phyloP scores from a whole-genome alignment of 2,329 filamentous ascomycete genomes.

The Blastomyces emzantsi region DNA sequence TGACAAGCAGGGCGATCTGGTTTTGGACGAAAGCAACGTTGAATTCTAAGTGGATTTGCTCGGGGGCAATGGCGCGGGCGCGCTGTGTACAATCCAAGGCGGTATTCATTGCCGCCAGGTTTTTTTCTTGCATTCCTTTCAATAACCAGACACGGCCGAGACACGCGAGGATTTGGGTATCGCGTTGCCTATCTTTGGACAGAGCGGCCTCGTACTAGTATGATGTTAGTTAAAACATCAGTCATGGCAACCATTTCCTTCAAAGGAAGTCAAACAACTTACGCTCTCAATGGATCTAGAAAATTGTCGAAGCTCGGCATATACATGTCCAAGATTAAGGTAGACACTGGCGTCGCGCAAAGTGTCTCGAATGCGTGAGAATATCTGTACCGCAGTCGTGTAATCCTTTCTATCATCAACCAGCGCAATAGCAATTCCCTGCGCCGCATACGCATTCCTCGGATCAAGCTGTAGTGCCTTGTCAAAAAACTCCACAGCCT shows the following conservation, averaged over 20 bases:
- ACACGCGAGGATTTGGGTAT: slow-evolving; percentile 72
- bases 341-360: slow-evolving; percentile 80
- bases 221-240: slow-evolving; percentile 17
- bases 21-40: slow-evolving; percentile 98
- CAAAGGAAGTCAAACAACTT: slow-evolving; percentile 20
- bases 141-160: slow-evolving; percentile 81
- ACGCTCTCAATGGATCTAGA: slow-evolving; percentile 78
- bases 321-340: slow-evolving; percentile 89
- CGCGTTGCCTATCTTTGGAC: slow-evolving; percentile 66
- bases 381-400: slow-evolving; percentile 71
- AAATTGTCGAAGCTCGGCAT: slow-evolving; percentile 82
- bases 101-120: slow-evolving; percentile 52
- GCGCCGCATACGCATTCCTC: slow-evolving; percentile 90
- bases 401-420: slow-evolving; percentile 91
- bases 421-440: slow-evolving; percentile 88
- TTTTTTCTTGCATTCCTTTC: slow-evolving; percentile 62
- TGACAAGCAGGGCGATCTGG: slow-evolving; percentile 75
- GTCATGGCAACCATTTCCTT: background rate
- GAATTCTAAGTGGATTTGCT: slow-evolving; percentile 88
- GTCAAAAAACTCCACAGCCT: slow-evolving; percentile 96
- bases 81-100: slow-evolving; percentile 55
- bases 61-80: slow-evolving; percentile 67
- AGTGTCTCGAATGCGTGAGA: slow-evolving; percentile 84
- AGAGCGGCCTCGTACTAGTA: slow-evolving; percentile 72
- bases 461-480: slow-evolving; percentile 93